phyloP scores from a whole-genome alignment of 1,284 basidiomycete genomes.

The Ceratobasidium sp. region DNA sequence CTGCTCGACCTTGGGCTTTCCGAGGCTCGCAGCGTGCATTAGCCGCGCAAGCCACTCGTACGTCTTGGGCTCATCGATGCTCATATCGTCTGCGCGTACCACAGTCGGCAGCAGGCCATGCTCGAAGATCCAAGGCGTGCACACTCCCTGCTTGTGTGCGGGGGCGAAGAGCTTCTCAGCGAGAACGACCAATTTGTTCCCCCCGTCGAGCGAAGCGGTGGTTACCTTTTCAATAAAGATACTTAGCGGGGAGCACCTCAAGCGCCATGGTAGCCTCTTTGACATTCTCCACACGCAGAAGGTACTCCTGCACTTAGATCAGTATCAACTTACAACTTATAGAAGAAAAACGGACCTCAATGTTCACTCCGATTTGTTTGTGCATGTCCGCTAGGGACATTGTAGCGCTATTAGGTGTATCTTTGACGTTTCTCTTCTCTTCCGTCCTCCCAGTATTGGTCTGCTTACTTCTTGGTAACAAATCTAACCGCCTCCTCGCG shows the following conservation, averaged over 20 bases:
- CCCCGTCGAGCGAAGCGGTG: conserved; percentile 80
- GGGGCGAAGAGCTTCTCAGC: conserved; percentile 77
- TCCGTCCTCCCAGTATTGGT: no score
- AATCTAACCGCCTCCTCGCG: conserved; percentile 81
- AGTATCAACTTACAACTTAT: not conserved
- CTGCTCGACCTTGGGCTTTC: conserved; percentile 67
- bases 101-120: conserved; percentile 75
- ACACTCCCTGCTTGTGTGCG: conserved; percentile 68
- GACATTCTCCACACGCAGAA: conserved; percentile 80
- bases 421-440: conserved; percentile 55
- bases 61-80: conserved; percentile 90
- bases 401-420: conserved; percentile 54
- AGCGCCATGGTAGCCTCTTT: conserved; percentile 91
- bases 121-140: conserved; percentile 71
- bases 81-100: conserved; percentile 86
- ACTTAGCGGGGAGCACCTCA: conserved; percentile 72
- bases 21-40: conserved; percentile 74
- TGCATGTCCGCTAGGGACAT: conserved; percentile 81
- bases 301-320: conserved; percentile 64
- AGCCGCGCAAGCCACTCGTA: conserved; percentile 81
- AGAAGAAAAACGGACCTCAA: conserved; percentile 58
- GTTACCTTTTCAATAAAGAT: conserved; percentile 81
- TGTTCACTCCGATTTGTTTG: conserved; percentile 84
- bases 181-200: conserved; percentile 85
- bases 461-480: conserved; percentile 71